These are phyloP conservation scores for Leccinum variicolor DNA, from an alignment of 768 basidiomycete genomes.

Conservation along the genomic window DNA sequence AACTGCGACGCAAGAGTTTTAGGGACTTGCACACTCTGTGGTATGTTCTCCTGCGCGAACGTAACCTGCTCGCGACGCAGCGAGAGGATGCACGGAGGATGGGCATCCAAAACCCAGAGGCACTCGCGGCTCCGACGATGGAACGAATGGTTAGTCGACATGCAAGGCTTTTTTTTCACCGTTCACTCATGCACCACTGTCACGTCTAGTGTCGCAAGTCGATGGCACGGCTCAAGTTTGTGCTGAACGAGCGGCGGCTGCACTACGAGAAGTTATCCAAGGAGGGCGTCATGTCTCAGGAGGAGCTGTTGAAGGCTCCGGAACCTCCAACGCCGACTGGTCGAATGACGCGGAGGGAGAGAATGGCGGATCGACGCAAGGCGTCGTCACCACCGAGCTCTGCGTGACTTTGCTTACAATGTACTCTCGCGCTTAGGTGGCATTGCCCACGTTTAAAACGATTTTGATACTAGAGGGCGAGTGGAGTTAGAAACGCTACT, in stretches of 20 bases:
- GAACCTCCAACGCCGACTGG: conserved; percentile 11
- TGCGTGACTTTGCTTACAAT: neutral
- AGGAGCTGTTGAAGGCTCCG: conserved; percentile 14
- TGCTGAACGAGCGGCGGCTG: conserved; percentile 85
- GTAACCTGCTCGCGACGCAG: conserved; percentile 89
- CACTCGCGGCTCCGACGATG: conserved; percentile 28
- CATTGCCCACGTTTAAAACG: conserved; percentile 12
- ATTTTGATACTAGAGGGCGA: neutral
- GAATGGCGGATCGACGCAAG: conserved; percentile 16
- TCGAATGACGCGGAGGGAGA: conserved; percentile 22
- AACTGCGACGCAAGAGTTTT: conserved; percentile 89
- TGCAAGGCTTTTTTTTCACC: neutral
- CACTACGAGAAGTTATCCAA: conserved; percentile 55
- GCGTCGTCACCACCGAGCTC: neutral
- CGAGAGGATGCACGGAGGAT: conserved; percentile 70
- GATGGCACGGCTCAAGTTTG: conserved; percentile 94
- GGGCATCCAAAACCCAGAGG: conserved; percentile 36
- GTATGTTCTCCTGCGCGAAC: conserved; percentile 87
- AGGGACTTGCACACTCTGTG: conserved; percentile 91
- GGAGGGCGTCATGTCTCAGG: conserved; percentile 19
- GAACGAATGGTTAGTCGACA: conserved; percentile 39
- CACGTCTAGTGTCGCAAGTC: conserved; percentile 78
- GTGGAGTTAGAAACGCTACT: conserved; percentile 3
- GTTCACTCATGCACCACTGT: conserved; percentile 2
- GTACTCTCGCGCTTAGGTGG: neutral